phyloP scores from a whole-genome alignment of 495 filamentous ascomycete species.

The Choiromyces venosus region DNA sequence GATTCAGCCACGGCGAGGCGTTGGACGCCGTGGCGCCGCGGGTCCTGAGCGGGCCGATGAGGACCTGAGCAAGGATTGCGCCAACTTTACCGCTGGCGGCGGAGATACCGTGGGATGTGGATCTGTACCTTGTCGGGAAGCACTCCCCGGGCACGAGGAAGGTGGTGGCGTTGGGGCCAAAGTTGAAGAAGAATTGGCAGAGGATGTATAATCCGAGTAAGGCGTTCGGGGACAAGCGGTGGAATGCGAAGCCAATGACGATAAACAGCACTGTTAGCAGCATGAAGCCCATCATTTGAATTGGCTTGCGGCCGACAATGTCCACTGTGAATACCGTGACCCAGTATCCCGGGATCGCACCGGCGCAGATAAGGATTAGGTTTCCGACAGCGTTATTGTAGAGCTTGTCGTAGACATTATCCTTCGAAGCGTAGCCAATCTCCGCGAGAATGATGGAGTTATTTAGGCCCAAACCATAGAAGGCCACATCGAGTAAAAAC shows the following conservation, averaged over 20 bases:
- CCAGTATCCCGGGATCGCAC: constrained; percentile 76
- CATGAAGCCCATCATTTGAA: constrained; percentile 70
- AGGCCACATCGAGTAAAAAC: constrained; percentile 64
- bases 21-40: constrained; percentile 46
- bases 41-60: constrained; percentile 49
- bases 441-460: constrained; percentile 61
- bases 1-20: constrained; percentile 62
- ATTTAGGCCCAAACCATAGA: constrained; percentile 77
- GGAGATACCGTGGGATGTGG: constrained; percentile 76
- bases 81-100: constrained; percentile 79
- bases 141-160: constrained; percentile 87
- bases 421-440: constrained; percentile 59
- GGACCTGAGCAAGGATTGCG: constrained; percentile 59
- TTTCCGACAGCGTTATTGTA: constrained; percentile 69
- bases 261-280: constrained; percentile 71
- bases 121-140: constrained; percentile 82
- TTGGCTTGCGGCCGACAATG: constrained; percentile 69
- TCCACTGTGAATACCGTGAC: constrained; percentile 65
- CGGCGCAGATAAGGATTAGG: constrained; percentile 68
- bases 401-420: constrained; percentile 61
- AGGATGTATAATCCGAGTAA: constrained; percentile 72
- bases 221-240: constrained; percentile 49
- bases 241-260: constrained; percentile 67
- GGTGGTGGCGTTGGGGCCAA: constrained; percentile 79
- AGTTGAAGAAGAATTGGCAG: constrained; percentile 87